These are phyloP conservation scores for Eucalyptus shirleyi DNA, from an alignment of 345 rosid genomes.

Conservation along the genomic window DNA sequence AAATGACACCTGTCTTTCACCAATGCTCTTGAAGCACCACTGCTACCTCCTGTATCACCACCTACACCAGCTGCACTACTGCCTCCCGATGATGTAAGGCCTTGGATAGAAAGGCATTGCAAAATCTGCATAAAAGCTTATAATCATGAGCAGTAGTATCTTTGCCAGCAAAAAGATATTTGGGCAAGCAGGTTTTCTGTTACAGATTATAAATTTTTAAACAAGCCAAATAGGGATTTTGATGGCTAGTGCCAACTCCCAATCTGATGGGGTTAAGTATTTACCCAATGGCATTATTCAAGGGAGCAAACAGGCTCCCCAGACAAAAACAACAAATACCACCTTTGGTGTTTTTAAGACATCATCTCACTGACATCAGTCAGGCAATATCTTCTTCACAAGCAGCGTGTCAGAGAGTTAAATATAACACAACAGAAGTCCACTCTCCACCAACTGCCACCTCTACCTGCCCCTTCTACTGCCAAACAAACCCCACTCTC, in stretches of 20 bases:
- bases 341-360: background rate
- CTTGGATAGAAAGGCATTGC: constrained; percentile 78
- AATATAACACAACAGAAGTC: background rate
- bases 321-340: background rate
- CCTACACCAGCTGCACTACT: constrained; percentile 45
- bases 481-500: background rate
- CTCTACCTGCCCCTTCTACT: background rate
- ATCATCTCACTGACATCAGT: background rate
- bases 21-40: constrained; percentile 86
- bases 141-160: background rate
- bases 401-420: background rate
- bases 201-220: background rate
- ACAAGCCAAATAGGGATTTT: background rate
- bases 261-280: background rate
- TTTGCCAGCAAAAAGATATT: background rate
- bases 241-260: background rate
- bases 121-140: constrained; percentile 31
- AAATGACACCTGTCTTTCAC: constrained; percentile 68
- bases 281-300: background rate
- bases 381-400: background rate
- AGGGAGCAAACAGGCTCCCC: background rate
- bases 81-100: constrained; percentile 92
- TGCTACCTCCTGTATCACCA: constrained; percentile 70
- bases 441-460: background rate
- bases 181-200: background rate